Base-by-base conservation (phyloP, 345 rosid genomes). In the Zanthoxylum bungeanum region DNA sequence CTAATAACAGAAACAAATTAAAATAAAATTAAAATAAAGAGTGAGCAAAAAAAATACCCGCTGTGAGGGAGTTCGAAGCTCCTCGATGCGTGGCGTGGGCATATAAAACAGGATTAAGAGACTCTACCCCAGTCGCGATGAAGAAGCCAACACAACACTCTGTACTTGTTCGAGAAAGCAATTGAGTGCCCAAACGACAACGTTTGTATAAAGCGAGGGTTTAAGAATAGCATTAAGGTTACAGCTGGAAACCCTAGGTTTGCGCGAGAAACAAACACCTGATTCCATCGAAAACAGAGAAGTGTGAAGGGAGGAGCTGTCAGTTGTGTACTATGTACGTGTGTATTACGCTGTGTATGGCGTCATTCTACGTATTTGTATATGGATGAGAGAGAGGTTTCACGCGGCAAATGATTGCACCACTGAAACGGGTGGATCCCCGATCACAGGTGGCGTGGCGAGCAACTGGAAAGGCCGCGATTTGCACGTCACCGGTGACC, bases 41-140 rank as follows among this genome's bases (percentile, higher is more conserved):
- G 47, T 3, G 47, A 55, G 59, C 7, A 5, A 36, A 30, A 6
- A 60, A 60, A 70, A 40, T 39, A 93, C 96, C 97, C 98, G 86
- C 98, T 93, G 74, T 93, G 98, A 82, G 98, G 98, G 98, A 77
- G 98, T 91, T 30, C 97, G 87, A 69, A 85, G 90, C 30, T 79
- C 83, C 83, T 44, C 97, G 91, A 81, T 85, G 12, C 66, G 40
- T 21, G 92, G 95, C 6, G 98, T 85, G 19, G 97, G 95, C 60
- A 69, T 66, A 69, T 89, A 93, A n/a, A 61, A 83, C 74, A 2
- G 97, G 97, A 62, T 73, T 80, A 33, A 79, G 89, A 50, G 71
- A 0, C 39, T 34, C 37, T 57, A n/a, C 33, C 7, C 53, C 69
- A 25, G 51, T 55, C 57, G 16, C 4, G 66, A 27, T 14, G 75